Base-by-base conservation (phyloP, 2,329 filamentous ascomycete species). In the Colletotrichum melonis region DNA sequence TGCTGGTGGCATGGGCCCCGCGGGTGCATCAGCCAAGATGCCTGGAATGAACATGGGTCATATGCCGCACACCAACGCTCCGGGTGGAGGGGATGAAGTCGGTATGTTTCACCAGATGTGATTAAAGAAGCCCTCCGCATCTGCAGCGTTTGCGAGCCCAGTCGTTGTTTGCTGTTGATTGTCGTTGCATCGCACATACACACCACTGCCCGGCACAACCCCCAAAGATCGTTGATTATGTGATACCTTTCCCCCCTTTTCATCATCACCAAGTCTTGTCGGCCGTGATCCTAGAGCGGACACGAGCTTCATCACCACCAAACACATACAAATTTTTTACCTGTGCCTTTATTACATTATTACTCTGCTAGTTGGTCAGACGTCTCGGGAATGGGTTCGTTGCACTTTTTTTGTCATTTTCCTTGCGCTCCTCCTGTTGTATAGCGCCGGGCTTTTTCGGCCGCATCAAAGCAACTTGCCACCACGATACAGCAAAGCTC, bases 81-180 rank as follows among this genome's bases (percentile, higher is more conserved):
- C 90, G 81, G 89, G 90, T 84, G 91, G 90, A 85, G 89, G 88
- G 82, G 93, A 95, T 81, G 95, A 97, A 91, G 95, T 95, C 92
- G 95, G 95, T 97, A 98, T 97, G 95, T 98, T 95, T 89, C 93
- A 95, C 89, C 94, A 95, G 88, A 94, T 97, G 92, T 97, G 91
- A 94, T 89, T 79, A 79, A 79, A 75, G 64, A 69, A 74, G 70
- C 72, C 74, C 75, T 75, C 72, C 76, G 77, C 81, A 80, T 81
- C 76, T 85, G 83, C 86, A 84, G 83, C 81, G 78, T 84, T 73
- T 75, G 72, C 69, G 60, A 73, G 67, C 73, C 71, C 66, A 64
- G 54, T 74, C 69, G 56, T 68, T 72, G 58, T 73, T 60, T 66
- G 67, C 66, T 70, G 74, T 75, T 73, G 73, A 72, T 75, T 75